Evolutionary conservation across 805 yeast species (phyloP).

Genomic region (Candida boidinii): DNA sequence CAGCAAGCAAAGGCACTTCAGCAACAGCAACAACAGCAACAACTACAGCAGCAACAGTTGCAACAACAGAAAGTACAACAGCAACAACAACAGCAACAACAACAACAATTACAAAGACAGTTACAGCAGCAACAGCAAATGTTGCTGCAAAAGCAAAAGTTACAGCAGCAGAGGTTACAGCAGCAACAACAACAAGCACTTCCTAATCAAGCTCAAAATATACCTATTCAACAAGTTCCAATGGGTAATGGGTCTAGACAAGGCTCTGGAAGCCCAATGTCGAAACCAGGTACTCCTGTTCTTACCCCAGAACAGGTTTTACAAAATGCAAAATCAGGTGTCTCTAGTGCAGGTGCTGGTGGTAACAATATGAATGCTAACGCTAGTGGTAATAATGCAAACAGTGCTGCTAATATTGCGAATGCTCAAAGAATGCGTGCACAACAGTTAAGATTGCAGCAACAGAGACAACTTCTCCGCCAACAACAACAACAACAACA

Average conservation of each 20-base stretch:
- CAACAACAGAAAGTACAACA: conserved; percentile 3
- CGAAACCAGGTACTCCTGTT: conserved; percentile 5
- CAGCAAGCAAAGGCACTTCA: conserved; percentile 1
- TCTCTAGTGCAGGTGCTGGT: not conserved
- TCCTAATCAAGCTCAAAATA: not conserved
- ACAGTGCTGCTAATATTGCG: not conserved
- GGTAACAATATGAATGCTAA: too few species aligned
- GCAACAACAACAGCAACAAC: conserved; percentile 10
- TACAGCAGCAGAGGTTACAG: not conserved
- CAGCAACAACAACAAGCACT: conserved; percentile 8
- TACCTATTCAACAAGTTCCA: conserved; percentile 1
- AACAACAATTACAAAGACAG: conserved; percentile 16
- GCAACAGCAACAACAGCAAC: conserved; percentile 5
- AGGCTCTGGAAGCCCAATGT: conserved; percentile 3
- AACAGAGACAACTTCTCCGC: not conserved
- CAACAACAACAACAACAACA: not conserved
- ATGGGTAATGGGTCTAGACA: not conserved
- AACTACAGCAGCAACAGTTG: conserved; percentile 4
- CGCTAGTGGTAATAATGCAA: not conserved
- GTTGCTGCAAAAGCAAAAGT: not conserved
- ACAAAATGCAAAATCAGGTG: conserved; percentile 1
- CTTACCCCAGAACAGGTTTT: conserved; percentile 19
- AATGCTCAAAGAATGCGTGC: not conserved
- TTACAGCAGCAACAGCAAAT: conserved; percentile 4
- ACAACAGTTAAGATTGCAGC: not conserved